A percentile compares a stretch with the other conserved stretches of the same genome.
These are phyloP conservation scores for Platismatia glauca DNA, from an alignment of 495 filamentous ascomycete genomes.

Conservation along the genomic window DNA sequence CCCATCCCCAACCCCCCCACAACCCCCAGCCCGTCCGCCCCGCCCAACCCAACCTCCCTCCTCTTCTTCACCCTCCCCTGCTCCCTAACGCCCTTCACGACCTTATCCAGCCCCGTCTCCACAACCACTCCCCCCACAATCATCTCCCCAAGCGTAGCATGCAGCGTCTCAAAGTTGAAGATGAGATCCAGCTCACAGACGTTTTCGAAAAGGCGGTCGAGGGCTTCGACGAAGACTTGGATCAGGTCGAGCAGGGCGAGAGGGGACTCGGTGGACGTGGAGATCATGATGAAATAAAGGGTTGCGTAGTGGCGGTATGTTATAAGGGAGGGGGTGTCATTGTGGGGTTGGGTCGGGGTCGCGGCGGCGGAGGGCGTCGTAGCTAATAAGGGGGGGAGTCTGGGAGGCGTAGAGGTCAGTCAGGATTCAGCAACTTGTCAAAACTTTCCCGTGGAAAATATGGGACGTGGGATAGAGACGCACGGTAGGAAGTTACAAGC, in stretches of 20 bases:
- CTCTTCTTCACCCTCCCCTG: conserved; percentile 74
- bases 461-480: not conserved
- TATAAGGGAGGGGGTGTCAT: conserved; percentile 86
- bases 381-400: conserved; percentile 58
- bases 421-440: not conserved
- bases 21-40: conserved; percentile 24
- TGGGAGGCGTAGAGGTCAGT: conserved; percentile 25
- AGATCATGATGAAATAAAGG: conserved; percentile 96
- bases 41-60: conserved; percentile 44
- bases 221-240: conserved; percentile 92
- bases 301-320: conserved; percentile 98
- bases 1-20: conserved; percentile 21
- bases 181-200: conserved; percentile 97
- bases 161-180: conserved; percentile 96
- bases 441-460: not conserved
- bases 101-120: conserved; percentile 80
- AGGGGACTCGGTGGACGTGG: conserved; percentile 92
- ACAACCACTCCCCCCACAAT: conserved; percentile 92
- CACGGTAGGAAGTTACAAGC: conserved; percentile 94
- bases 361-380: conserved; percentile 39
- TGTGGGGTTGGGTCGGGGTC: conserved; percentile 47
- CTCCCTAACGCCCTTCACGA: conserved; percentile 76
- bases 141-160: conserved; percentile 87
- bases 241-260: conserved; percentile 93
- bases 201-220: conserved; percentile 93